These are phyloP conservation scores for Durusdinium trenchii DNA, from an alignment of 73 alveolate genomes.

Conservation along the genomic window DNA sequence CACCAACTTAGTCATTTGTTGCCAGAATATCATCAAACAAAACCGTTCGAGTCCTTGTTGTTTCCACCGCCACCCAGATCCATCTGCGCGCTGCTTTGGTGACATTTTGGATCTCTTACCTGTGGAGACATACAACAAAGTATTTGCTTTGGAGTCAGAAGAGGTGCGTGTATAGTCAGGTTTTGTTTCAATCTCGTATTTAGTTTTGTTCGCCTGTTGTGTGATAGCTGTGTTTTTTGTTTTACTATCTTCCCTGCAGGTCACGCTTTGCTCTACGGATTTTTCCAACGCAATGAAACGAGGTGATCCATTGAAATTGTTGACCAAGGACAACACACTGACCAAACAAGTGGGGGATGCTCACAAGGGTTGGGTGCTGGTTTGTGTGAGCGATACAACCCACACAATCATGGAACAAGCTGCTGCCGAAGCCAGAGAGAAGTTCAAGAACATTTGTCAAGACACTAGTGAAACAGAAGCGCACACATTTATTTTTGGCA, in stretches of 20 bases:
- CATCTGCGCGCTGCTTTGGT: slow-evolving; percentile 36
- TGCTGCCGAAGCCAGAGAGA: not conserved
- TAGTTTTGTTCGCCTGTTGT: no score
- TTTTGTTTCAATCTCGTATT: no score
- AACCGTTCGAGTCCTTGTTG: not conserved
- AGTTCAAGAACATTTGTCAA: not conserved
- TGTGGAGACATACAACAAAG: not conserved
- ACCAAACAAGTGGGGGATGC: not conserved
- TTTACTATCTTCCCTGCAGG: not conserved
- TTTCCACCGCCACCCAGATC: slow-evolving; percentile 1
- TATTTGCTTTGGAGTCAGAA: not conserved
- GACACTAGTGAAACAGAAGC: not conserved
- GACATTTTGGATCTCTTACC: slow-evolving; percentile 37
- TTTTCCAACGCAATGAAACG: not conserved
- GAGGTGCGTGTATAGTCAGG: no score
- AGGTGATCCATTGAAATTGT: not conserved
- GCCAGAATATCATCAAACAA: no score
- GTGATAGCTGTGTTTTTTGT: not conserved
- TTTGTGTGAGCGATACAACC: not conserved
- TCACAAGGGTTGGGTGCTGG: slow-evolving; percentile 4
- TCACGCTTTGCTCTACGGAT: not conserved
- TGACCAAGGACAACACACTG: not conserved
- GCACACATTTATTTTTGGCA: not conserved
- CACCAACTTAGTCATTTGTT: not conserved
- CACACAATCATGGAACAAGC: not conserved